phyloP scores from a whole-genome alignment of 345 rosid species.

The Boechera divaricarpa region DNA sequence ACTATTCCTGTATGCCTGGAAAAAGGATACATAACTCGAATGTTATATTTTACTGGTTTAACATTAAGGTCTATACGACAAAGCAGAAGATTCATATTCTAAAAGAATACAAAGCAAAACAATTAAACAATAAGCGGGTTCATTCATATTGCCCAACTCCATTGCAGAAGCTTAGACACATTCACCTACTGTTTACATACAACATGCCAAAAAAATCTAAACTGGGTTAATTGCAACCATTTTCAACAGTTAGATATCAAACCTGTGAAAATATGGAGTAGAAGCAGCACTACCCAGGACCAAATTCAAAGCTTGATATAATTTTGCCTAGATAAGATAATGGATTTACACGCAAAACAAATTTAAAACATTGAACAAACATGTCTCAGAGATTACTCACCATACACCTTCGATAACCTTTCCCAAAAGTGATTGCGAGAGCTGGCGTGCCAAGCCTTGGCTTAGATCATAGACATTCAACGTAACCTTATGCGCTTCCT shows the following conservation, averaged over 20 bases:
- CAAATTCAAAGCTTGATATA: background rate
- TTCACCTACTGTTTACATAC: background rate
- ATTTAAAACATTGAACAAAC: background rate
- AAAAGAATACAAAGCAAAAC: background rate
- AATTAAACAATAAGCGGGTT: background rate
- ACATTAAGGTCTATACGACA: background rate
- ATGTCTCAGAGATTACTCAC: constrained; percentile 48
- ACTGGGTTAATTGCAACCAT: background rate
- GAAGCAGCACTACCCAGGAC: background rate
- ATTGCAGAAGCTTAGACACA: background rate
- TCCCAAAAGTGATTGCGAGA: constrained; percentile 77
- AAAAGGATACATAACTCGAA: constrained; percentile 13
- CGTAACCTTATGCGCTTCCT: constrained; percentile 78
- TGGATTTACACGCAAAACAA: background rate
- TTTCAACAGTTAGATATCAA: constrained; percentile 1
- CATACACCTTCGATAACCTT: constrained; percentile 91
- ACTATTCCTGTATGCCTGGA: constrained; percentile 93
- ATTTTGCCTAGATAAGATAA: background rate
- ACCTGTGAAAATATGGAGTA: background rate
- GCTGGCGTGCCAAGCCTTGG: constrained; percentile 93
- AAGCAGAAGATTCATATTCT: constrained; percentile 2
- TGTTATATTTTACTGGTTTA: background rate
- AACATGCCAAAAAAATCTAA: too few relatives aligned
- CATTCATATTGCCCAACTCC: background rate
- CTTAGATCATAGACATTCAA: constrained; percentile 92